phyloP scores from a whole-genome alignment of 2,329 filamentous ascomycete species.

The Fusarium sp. region DNA sequence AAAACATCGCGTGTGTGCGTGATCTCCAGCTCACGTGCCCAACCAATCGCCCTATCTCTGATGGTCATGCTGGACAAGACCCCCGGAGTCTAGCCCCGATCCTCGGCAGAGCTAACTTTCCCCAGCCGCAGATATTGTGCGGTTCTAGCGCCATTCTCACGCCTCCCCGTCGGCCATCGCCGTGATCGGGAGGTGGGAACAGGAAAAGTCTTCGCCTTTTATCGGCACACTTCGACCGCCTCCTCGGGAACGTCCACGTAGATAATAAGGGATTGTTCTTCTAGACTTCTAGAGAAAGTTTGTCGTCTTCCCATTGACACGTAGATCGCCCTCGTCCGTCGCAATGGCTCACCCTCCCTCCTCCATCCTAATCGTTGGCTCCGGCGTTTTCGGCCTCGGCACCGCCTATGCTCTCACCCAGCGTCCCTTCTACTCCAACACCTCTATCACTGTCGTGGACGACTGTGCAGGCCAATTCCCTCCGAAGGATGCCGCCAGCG shows the following conservation, averaged over 20 bases:
- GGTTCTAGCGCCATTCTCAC: conserved; percentile 12
- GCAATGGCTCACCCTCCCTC: conserved; percentile 49
- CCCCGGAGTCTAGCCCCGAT: conserved; percentile 31
- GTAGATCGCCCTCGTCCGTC: conserved; percentile 17
- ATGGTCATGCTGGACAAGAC: neutral
- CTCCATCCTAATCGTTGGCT: conserved; percentile 72
- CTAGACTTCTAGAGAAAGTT: conserved; percentile 9
- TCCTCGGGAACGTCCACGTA: conserved; percentile 17
- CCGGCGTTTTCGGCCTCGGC: conserved; percentile 68
- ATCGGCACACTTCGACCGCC: conserved; percentile 25
- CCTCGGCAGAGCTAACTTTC: conserved; percentile 25
- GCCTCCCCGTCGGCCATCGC: conserved; percentile 30
- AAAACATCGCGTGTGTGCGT: neutral
- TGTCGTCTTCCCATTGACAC: conserved; percentile 14
- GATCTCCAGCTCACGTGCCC: conserved; percentile 13
- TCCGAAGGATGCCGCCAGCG: conserved; percentile 64
- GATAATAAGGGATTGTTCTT: conserved; percentile 26
- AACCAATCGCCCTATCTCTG: conserved; percentile 11
- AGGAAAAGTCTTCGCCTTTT: conserved; percentile 33
- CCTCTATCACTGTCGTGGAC: conserved; percentile 67
- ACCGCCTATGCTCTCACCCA: conserved; percentile 73
- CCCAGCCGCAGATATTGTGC: conserved; percentile 22
- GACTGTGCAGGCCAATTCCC: conserved; percentile 65
- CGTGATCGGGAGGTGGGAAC: conserved; percentile 40
- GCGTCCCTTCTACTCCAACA: conserved; percentile 62